Conservation (phyloP, 1,284 basidiomycete genomes). For the Pterula multifida region DNA sequence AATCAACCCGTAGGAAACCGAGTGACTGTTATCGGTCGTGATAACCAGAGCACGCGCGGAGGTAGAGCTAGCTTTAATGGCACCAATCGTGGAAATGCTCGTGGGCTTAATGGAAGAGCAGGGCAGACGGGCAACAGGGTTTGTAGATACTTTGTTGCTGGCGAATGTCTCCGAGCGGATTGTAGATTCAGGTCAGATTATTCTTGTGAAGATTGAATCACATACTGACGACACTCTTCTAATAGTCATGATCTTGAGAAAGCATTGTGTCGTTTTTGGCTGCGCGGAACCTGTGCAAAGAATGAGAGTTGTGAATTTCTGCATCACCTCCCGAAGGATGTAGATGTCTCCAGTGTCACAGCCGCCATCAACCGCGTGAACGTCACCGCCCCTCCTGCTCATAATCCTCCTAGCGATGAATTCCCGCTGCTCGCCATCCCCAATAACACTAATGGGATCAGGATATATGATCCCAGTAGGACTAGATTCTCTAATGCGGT, state of each 20-base stretch:
- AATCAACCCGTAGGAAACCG: conserved; percentile 45
- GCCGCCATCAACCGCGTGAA: conserved; percentile 62
- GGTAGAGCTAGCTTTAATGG: conserved; percentile 34
- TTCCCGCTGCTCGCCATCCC: conserved; percentile 70
- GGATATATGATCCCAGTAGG: conserved; percentile 58
- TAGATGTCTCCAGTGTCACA: conserved; percentile 55
- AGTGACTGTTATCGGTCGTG: conserved; percentile 49
- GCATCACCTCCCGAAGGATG: conserved; percentile 77
- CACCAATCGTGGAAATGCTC: conserved; percentile 23
- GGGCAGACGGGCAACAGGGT: conserved; percentile 59
- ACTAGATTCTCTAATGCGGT: conserved; percentile 79
- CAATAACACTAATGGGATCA: conserved; percentile 25
- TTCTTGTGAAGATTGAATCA: conserved; percentile 13
- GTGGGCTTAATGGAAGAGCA: conserved; percentile 47
- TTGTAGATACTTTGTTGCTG: conserved; percentile 93
- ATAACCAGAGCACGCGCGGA: conserved; percentile 22
- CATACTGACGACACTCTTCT: conserved; percentile 6
- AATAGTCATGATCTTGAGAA: conserved; percentile 81
- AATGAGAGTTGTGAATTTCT: conserved; percentile 86
- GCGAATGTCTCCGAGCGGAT: conserved; percentile 91
- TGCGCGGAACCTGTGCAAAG: conserved; percentile 92
- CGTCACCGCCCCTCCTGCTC: conserved; percentile 24
- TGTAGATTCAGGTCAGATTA: conserved; percentile 82
- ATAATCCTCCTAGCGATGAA: conserved; percentile 57
- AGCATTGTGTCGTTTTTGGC: conserved; percentile 94